Evolutionary conservation across 805 yeast species (phyloP), one percentile per base, ranked within the genome.

Genomic region (Barnettozyma vustinii): DNA sequence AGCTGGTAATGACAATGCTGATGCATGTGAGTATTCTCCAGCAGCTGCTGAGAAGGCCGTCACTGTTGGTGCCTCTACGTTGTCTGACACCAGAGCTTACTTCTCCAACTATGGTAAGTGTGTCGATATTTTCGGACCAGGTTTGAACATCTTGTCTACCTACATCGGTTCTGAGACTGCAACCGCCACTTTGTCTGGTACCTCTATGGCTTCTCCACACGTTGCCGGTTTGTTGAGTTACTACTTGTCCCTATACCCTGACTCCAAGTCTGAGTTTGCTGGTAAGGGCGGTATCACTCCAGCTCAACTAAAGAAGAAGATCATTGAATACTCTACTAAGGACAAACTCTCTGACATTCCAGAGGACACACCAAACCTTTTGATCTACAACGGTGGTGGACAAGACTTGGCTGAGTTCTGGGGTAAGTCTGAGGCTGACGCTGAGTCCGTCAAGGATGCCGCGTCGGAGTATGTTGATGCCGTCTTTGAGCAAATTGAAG

Each of bases 121-220:
- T 76, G 97, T 94, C 50, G 97, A 92, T 64, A 84, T 92, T 56
- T 92, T 89, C 65, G 99, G 96, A 26, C 99, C 99, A 21, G 99
- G 99, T 63, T 83, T 89, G 61, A 84, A 88, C 66, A 81, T 92
- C 52, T 74, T 84, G 57, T 88, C 96, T 40, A 85, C 92, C 36
- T 87, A 85, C 66, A 86, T 83, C 65, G 94, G 95, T 40, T 81
- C 89, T 4, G 74, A 77, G 46, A 69, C 79, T 47, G 87, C 90
- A 40, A 84, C 92, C 56, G 90, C 94, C 41, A 80, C 87, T 37
- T 74, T 87, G 65, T 86, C 96, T 36, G 99, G 99, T 70, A 92
- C 97, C 10, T 92, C 98, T 15, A 92, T 92, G 99, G 97, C 98
- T 20, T 86, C 97, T 36, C 98, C 99, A 42, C 97, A 90, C 64